phyloP scores from a whole-genome alignment of 2,329 filamentous ascomycete genomes.

The Colletotrichum karsti region DNA sequence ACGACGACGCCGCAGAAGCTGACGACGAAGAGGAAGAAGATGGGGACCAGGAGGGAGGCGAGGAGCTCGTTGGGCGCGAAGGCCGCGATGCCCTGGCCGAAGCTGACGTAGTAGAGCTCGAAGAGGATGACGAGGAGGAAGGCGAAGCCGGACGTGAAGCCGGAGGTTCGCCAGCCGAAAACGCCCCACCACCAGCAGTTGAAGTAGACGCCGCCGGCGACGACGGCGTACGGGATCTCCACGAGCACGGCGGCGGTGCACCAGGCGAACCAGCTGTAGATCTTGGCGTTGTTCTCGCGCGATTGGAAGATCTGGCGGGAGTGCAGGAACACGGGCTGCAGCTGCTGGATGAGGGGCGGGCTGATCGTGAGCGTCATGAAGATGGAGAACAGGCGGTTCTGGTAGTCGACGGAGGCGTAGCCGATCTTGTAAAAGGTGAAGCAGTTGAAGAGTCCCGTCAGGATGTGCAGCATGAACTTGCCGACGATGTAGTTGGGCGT shows the following conservation, averaged over 20 bases:
- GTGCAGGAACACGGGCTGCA: conserved; percentile 76
- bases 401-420: conserved; percentile 67
- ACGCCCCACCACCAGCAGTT: conserved; percentile 65
- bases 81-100: conserved; percentile 74
- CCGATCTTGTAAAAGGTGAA: conserved; percentile 75
- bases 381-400: conserved; percentile 76
- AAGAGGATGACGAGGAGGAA: conserved; percentile 74
- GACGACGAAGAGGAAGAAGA: conserved; percentile 76
- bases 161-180: conserved; percentile 56
- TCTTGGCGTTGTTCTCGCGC: conserved; percentile 80
- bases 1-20: conserved; percentile 78
- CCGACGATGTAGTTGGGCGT: conserved; percentile 70
- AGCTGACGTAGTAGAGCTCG: conserved; percentile 71
- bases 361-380: conserved; percentile 82
- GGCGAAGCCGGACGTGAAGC: conserved; percentile 67
- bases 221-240: conserved; percentile 75
- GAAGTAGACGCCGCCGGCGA: conserved; percentile 73
- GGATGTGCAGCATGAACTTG: conserved; percentile 69
- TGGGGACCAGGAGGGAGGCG: conserved; percentile 71
- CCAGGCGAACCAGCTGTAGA: conserved; percentile 81
- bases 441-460: conserved; percentile 73
- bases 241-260: conserved; percentile 71
- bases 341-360: conserved; percentile 78
- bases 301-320: conserved; percentile 74
- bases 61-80: conserved; percentile 73